Evolutionary conservation across 768 basidiomycete species (phyloP).

Genomic region (Multifurca ochricompacta): DNA sequence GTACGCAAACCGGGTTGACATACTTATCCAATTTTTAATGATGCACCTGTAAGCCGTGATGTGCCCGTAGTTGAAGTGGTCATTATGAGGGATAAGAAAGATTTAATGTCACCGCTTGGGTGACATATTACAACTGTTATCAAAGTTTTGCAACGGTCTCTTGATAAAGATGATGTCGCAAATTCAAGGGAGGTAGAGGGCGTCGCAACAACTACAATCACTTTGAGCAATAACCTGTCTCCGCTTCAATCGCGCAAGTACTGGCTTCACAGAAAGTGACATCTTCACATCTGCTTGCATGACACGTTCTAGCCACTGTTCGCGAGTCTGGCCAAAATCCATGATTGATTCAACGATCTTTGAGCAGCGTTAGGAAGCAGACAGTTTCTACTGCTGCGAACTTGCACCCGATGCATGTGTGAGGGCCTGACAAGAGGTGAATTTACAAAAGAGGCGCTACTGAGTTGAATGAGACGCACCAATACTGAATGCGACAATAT

Average conservation of each 20-base stretch:
- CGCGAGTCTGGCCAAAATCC: conserved; percentile 30
- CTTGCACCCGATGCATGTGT: conserved; percentile 45
- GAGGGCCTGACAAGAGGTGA: conserved; percentile 32
- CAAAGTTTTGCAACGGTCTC: too few relatives aligned
- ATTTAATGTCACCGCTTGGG: too few relatives aligned
- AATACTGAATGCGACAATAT: conserved; percentile 18
- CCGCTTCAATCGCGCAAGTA: conserved; percentile 9
- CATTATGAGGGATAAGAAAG: too few relatives aligned
- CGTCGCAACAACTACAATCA: too few relatives aligned
- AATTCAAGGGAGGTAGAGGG: too few relatives aligned
- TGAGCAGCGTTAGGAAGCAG: conserved; percentile 42
- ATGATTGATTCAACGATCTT: conserved; percentile 45
- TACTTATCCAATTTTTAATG: too few relatives aligned
- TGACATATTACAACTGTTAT: too few relatives aligned
- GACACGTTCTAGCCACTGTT: conserved; percentile 15
- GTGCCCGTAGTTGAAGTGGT: too few relatives aligned
- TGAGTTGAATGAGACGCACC: conserved; percentile 12
- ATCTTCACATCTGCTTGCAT: conserved; percentile 5
- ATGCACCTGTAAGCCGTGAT: too few relatives aligned
- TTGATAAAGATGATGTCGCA: too few relatives aligned
- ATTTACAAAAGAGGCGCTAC: background rate
- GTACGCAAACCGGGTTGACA: too few relatives aligned
- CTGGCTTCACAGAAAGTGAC: background rate
- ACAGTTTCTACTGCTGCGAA: conserved; percentile 49
- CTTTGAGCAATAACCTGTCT: too few relatives aligned